Conservation (phyloP, 176 grass and related monocot genomes). For the Rhynchospora pubera region DNA sequence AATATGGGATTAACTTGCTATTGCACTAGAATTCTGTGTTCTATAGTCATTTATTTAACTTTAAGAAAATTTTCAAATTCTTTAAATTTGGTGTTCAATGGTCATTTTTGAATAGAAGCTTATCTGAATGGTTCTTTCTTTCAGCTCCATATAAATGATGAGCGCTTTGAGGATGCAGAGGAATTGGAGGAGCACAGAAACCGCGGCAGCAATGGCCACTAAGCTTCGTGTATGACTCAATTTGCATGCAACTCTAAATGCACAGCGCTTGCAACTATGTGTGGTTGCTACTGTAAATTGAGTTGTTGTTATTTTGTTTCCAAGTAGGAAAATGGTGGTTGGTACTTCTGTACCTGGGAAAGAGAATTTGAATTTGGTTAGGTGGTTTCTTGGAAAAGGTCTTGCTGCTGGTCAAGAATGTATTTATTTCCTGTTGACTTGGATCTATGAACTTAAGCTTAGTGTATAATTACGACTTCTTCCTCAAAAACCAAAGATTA, state of each 20-base stretch:
- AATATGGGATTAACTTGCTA: neutral
- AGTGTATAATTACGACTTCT: conserved; percentile 22
- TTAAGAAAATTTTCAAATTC: too few relatives aligned
- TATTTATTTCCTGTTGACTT: conserved; percentile 37
- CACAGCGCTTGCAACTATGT: conserved; percentile 13
- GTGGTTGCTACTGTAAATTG: conserved; percentile 12
- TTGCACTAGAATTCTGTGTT: neutral
- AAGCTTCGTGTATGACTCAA: conserved; percentile 13
- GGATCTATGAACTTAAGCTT: conserved; percentile 21
- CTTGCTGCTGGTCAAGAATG: conserved; percentile 99
- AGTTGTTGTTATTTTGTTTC: conserved; percentile 3
- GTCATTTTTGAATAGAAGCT: neutral
- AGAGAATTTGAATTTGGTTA: conserved; percentile 14
- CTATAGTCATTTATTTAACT: too few relatives aligned
- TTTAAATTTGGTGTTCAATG: too few relatives aligned
- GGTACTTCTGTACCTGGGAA: neutral
- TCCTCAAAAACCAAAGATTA: conserved; percentile 4
- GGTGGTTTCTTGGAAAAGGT: conserved; percentile 55
- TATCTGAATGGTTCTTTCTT: neutral
- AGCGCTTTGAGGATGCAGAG: conserved; percentile 86
- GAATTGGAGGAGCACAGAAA: conserved; percentile 41
- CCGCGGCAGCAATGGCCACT: conserved; percentile 38
- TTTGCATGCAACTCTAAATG: conserved; percentile 11
- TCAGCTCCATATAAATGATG: conserved; percentile 82
- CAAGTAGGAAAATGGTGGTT: neutral